Percentiles rank a stretch among this genome's conserved stretches.
Evolutionary conservation across 108 stramenopile species (phyloP).

Genomic region (Epithemia pelagica): DNA sequence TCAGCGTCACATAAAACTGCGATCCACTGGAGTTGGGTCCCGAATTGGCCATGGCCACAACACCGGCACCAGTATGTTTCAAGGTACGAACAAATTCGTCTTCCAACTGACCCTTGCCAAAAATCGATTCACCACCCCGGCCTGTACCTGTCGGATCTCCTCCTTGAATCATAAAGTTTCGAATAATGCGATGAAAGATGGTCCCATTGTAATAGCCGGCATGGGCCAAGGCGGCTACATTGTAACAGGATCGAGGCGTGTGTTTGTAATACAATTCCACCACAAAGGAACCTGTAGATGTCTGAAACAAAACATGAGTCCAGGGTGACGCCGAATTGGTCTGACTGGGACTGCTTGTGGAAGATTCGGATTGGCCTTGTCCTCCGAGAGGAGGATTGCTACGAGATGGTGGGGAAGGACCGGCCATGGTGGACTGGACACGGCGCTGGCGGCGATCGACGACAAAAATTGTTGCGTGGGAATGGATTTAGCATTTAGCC

Average conservation of each 20-base stretch:
- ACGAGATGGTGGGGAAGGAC: too few relatives aligned
- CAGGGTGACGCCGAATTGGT: too few relatives aligned
- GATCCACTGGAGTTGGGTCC: slow-evolving; percentile 92
- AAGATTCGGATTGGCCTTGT: too few relatives aligned
- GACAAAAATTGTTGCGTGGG: too few relatives aligned
- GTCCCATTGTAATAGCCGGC: slow-evolving; percentile 91
- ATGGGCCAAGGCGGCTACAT: slow-evolving; percentile 79
- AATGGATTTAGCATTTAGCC: too few relatives aligned
- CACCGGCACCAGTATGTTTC: slow-evolving; percentile 82
- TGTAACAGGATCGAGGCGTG: slow-evolving; percentile 74
- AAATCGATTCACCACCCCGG: slow-evolving; percentile 81
- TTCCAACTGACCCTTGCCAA: slow-evolving; percentile 75
- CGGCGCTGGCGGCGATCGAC: too few relatives aligned
- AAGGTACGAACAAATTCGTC: slow-evolving; percentile 88
- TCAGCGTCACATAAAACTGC: slow-evolving; percentile 94
- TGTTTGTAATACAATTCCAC: slow-evolving; percentile 79
- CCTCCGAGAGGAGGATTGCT: too few relatives aligned
- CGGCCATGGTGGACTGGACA: too few relatives aligned
- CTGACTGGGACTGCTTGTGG: too few relatives aligned
- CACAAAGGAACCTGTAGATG: slow-evolving; percentile 61
- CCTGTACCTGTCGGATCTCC: slow-evolving; percentile 94
- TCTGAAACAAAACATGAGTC: slow-evolving; percentile 76
- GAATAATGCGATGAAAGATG: slow-evolving; percentile 92
- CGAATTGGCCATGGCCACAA: slow-evolving; percentile 91
- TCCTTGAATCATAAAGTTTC: slow-evolving; percentile 95